Conservation (phyloP, 352 stramenopile genomes). For the Plasmopara halstedii region DNA sequence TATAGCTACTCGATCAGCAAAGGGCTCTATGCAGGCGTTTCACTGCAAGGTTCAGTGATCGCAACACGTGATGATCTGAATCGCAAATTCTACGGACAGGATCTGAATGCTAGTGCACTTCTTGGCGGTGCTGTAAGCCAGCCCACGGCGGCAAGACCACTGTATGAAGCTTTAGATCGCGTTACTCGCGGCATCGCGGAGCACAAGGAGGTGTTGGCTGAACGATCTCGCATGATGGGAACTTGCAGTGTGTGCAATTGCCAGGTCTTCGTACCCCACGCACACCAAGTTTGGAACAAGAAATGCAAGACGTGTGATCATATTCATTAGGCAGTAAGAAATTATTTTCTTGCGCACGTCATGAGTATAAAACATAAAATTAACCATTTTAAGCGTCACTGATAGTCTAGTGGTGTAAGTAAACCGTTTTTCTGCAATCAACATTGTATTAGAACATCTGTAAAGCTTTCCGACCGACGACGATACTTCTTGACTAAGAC, state of each 20-base stretch:
- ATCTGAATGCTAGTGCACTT: conserved; percentile 37
- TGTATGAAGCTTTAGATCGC: conserved; percentile 55
- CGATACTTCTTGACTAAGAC: not conserved
- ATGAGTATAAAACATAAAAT: no score
- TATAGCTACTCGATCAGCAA: conserved; percentile 91
- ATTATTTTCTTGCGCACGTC: no score
- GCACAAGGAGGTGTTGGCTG: conserved; percentile 32
- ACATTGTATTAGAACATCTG: no score
- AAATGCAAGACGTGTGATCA: conserved; percentile 67
- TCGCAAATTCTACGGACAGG: conserved; percentile 86
- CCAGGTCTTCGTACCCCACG: conserved; percentile 48
- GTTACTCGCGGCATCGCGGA: conserved; percentile 44
- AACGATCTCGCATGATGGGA: conserved; percentile 42
- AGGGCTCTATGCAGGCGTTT: conserved; percentile 88
- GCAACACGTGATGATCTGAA: conserved; percentile 75
- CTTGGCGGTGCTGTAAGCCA: conserved; percentile 39
- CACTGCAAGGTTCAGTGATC: conserved; percentile 81
- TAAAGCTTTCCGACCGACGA: no score
- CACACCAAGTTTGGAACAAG: conserved; percentile 72
- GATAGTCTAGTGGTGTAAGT: no score
- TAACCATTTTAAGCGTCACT: no score
- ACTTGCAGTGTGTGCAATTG: conserved; percentile 50
- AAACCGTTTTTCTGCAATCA: no score
- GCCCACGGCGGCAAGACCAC: conserved; percentile 33
- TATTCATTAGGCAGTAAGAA: conserved; percentile 28